Evolutionary conservation across 768 basidiomycete species (phyloP).

Genomic region (Guyanaporus albipodus): DNA sequence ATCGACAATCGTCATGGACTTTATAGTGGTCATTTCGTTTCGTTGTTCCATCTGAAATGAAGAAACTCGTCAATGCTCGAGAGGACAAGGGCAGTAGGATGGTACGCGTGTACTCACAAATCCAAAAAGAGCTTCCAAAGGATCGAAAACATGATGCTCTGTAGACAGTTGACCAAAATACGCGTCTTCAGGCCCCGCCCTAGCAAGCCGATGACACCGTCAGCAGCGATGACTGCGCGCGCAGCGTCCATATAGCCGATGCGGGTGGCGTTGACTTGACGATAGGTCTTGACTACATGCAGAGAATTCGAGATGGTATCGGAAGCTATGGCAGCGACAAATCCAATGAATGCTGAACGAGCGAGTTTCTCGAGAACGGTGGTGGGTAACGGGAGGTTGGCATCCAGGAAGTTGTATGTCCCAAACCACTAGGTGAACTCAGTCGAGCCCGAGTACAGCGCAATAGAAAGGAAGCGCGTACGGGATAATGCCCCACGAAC

Average conservation of each 20-base stretch:
- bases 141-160: conserved; percentile 87
- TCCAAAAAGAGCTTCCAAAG: conserved; percentile 92
- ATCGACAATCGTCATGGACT: not conserved
- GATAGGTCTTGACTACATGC: conserved; percentile 91
- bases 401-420: conserved; percentile 80
- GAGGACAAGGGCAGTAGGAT: not conserved
- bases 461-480: conserved; percentile 30
- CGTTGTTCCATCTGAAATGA: conserved; percentile 33
- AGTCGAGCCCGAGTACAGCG: not conserved
- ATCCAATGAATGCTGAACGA: conserved; percentile 90
- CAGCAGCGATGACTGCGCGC: conserved; percentile 64
- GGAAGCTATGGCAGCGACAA: conserved; percentile 78
- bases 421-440: conserved; percentile 63
- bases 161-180: conserved; percentile 85
- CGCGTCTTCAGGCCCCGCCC: conserved; percentile 89
- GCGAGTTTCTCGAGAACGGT: conserved; percentile 54
- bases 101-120: conserved; percentile 50
- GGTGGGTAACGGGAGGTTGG: conserved; percentile 52
- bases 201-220: conserved; percentile 78
- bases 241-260: conserved; percentile 82
- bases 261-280: conserved; percentile 81
- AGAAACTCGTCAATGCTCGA: not conserved
- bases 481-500: conserved; percentile 89
- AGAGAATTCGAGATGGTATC: conserved; percentile 87
- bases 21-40: conserved; percentile 13